Base-by-base conservation (phyloP, 2,329 filamentous ascomycete species). In the Ascochyta viciae-villosae region DNA sequence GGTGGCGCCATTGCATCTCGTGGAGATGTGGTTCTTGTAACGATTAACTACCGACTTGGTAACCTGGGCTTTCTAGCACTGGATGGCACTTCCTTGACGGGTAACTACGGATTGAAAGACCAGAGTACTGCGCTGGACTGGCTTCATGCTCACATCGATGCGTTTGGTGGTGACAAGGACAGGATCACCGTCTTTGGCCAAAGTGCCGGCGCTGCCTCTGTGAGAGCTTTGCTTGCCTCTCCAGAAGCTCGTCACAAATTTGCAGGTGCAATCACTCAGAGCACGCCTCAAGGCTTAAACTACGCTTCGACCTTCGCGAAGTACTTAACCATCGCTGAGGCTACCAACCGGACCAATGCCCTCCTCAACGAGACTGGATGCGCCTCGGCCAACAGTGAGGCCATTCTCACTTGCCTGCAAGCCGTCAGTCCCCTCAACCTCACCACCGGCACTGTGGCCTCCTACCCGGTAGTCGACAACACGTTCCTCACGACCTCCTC, bases 61-160 rank as follows among this genome's bases (percentile, higher is more conserved):
- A 72, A 72, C 4, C 63, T 77, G 12, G 74, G 74, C 3, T 72
- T 75, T 53, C 64, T 77, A 6, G 67, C 73, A 26, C 42, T 76
- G 8, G 58, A 68, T n/a, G 70, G 82, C 58, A 77, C 79, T 15
- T 67, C 74, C 3, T 76, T 78, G 2, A 79, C 79, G 16, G 81
- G 81, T 26, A 84, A 84, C 52, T 82, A 78, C 47, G 81, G 80
- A 5, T 68, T 85, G 2, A 76, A 75, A 4, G 82, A 84, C 62
- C 79, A 82, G 61, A 78, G 81, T 46, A 76, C 76, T 23, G 82
- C 80, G 0, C 71, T 83, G 6, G 78, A 82, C 34, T 84, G 82
- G 82, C 74, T 83, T 1, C 74, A 70, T 16, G 68, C 70, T 43
- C 73, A 80, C 53, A 76, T 79, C 57, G 60, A 57, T 29, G 64